Percentiles rank a stretch among this genome's conserved stretches.
Evolutionary conservation across 345 rosid species (phyloP).

Genomic region (Eucalyptus pauciflora): DNA sequence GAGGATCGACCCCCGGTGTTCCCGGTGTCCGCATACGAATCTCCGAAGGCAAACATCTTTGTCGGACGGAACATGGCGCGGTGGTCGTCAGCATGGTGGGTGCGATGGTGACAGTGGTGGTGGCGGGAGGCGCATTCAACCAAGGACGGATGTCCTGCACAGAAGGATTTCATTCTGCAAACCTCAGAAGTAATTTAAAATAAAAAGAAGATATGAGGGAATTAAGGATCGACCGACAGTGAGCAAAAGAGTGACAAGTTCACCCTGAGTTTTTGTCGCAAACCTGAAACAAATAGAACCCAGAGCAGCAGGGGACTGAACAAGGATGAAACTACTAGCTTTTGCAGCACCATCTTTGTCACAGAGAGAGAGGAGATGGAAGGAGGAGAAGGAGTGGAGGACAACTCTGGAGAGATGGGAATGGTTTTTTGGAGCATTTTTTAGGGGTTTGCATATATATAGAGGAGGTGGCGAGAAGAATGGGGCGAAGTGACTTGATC

Average conservation of each 20-base stretch:
- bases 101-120: not conserved
- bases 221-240: not conserved
- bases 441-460: not conserved
- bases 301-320: not conserved
- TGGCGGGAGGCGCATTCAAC: not conserved
- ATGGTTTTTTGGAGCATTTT: not conserved
- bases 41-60: constrained; percentile 60
- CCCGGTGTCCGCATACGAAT: constrained; percentile 63
- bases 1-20: constrained; percentile 54
- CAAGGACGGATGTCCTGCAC: not conserved
- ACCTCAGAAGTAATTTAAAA: not conserved
- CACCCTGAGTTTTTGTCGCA: not conserved
- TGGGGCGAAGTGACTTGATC: not conserved
- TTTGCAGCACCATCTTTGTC: not conserved
- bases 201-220: too few relatives aligned
- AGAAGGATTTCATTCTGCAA: not conserved
- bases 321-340: not conserved
- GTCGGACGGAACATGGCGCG: constrained; percentile 3
- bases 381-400: not conserved
- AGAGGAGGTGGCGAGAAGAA: not conserved
- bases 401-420: not conserved
- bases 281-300: not conserved
- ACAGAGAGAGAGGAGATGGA: not conserved
- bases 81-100: not conserved
- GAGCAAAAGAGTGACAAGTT: not conserved